phyloP scores from a whole-genome alignment of 2,329 filamentous ascomycete species.

The Phyllosticta capitalensis region DNA sequence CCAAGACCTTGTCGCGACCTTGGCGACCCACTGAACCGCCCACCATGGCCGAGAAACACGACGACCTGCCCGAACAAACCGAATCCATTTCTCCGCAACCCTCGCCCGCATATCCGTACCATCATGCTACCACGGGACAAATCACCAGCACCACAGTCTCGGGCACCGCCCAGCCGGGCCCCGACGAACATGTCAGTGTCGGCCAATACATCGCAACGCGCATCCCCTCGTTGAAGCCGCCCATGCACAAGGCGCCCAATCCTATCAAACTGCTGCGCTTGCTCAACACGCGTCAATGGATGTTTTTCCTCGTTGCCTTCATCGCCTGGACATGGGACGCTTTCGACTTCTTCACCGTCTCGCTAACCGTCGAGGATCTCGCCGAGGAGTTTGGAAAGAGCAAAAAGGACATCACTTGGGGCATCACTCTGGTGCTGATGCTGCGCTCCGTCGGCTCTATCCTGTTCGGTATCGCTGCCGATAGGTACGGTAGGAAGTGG shows the following conservation, averaged over 20 bases:
- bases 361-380: constrained; percentile 44
- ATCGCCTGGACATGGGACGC: constrained; percentile 42
- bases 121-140: not conserved
- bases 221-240: constrained; percentile 45
- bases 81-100: not conserved
- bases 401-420: constrained; percentile 53
- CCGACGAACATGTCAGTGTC: constrained; percentile 24
- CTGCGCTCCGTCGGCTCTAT: constrained; percentile 50
- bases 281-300: constrained; percentile 47
- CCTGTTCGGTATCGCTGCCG: constrained; percentile 45
- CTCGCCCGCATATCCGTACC: not conserved
- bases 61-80: not conserved
- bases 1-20: not conserved
- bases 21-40: not conserved
- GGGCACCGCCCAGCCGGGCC: not conserved
- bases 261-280: constrained; percentile 42
- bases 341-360: constrained; percentile 56
- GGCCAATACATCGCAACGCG: constrained; percentile 45
- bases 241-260: constrained; percentile 45
- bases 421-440: constrained; percentile 43
- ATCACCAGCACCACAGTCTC: not conserved
- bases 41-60: not conserved
- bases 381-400: constrained; percentile 45
- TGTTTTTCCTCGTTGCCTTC: constrained; percentile 44
- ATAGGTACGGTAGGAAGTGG: constrained; percentile 49